Percentiles rank a stretch among this genome's conserved stretches.
phyloP scores from a whole-genome alignment of 75 land plant species.

The Ceratopteris richardii region DNA sequence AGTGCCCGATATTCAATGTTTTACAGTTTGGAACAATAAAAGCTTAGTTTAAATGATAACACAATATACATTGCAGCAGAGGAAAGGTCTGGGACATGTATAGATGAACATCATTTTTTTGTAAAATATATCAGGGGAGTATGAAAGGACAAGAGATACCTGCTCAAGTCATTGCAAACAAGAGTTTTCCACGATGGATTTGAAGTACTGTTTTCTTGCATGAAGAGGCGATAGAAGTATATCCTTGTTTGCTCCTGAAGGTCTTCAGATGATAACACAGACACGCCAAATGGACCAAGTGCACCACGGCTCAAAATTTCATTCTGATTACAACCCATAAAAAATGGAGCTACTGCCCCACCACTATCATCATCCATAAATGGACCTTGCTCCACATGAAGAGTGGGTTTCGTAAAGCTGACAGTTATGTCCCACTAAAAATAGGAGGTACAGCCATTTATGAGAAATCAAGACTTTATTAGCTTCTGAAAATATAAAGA shows the following conservation, averaged over 20 bases:
- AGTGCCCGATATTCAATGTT: too few relatives aligned
- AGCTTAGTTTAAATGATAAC: too few relatives aligned
- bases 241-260: constrained; percentile 58
- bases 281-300: constrained; percentile 67
- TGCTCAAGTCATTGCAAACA: constrained; percentile 54
- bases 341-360: too few relatives aligned
- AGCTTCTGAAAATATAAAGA: not conserved
- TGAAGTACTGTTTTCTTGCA: constrained; percentile 8
- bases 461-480: constrained; percentile 3
- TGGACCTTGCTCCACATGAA: too few relatives aligned
- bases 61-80: too few relatives aligned
- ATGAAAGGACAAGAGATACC: too few relatives aligned
- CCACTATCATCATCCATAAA: too few relatives aligned
- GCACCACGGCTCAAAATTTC: constrained; percentile 38
- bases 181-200: constrained; percentile 18
- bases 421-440: constrained; percentile 71
- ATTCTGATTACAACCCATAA: constrained; percentile 22
- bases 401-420: constrained; percentile 19
- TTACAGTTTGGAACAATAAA: too few relatives aligned
- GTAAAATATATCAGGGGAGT: too few relatives aligned
- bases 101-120: too few relatives aligned
- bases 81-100: too few relatives aligned
- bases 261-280: constrained; percentile 45
- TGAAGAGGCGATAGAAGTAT: constrained; percentile 50
- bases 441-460: not conserved